Percentiles rank a stretch among this genome's conserved stretches.
phyloP scores from a whole-genome alignment of 768 basidiomycete genomes.

The Rhodotorula graminis region DNA sequence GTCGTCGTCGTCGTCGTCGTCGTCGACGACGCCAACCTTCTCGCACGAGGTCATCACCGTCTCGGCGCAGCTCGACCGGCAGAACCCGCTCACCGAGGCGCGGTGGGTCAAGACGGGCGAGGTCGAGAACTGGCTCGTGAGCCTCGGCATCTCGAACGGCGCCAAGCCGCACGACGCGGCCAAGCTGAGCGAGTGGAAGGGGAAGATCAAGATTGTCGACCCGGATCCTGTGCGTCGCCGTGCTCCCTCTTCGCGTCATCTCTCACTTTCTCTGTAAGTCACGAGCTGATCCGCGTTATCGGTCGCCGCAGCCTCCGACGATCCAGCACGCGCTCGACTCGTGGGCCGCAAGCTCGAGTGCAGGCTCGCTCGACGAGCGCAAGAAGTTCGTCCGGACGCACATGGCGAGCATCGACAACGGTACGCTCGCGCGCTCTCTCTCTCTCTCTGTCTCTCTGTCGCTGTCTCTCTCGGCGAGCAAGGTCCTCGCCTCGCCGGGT shows the following conservation, averaged over 20 bases:
- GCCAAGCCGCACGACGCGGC: conserved; percentile 31
- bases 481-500: too few relatives aligned
- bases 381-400: conserved; percentile 84
- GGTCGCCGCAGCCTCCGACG: conserved; percentile 67
- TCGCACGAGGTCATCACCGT: conserved; percentile 55
- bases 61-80: conserved; percentile 73
- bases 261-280: neutral
- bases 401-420: conserved; percentile 74
- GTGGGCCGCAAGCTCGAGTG: conserved; percentile 80
- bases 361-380: conserved; percentile 68
- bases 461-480: too few relatives aligned
- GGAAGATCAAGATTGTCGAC: conserved; percentile 83
- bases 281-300: conserved; percentile 16
- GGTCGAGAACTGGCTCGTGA: conserved; percentile 82
- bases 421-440: too few relatives aligned
- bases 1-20: neutral
- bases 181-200: conserved; percentile 63
- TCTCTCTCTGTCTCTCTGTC: too few relatives aligned
- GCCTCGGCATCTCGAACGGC: conserved; percentile 34
- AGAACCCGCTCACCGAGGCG: conserved; percentile 84
- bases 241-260: neutral
- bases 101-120: conserved; percentile 96
- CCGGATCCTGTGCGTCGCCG: conserved; percentile 77
- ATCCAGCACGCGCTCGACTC: conserved; percentile 83
- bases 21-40: neutral